Percentiles rank a stretch among this genome's conserved stretches.
Conservation (phyloP, 768 basidiomycete species). For the Fistulinella prunicolor region DNA sequence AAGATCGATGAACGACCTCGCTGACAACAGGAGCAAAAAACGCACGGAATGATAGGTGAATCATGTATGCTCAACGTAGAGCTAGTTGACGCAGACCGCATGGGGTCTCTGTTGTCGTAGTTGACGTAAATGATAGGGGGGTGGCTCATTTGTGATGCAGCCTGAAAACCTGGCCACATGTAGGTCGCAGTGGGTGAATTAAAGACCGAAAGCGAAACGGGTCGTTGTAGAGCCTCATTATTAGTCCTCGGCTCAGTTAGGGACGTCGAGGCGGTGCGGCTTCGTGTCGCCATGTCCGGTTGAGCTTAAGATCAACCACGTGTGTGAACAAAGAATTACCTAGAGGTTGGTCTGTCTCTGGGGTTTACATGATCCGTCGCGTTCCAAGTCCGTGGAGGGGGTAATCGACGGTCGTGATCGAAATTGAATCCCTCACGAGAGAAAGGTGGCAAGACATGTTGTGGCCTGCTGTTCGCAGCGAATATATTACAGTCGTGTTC, state of each 20-base stretch:
- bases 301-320: conserved; percentile 16
- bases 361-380: conserved; percentile 17
- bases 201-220: conserved; percentile 40
- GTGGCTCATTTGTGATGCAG: conserved; percentile 42
- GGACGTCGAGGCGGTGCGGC: conserved; percentile 22
- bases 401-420: conserved; percentile 34
- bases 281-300: conserved; percentile 16
- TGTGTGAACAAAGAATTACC: conserved; percentile 19
- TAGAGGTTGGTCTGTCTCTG: conserved; percentile 24
- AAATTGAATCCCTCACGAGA: conserved; percentile 31
- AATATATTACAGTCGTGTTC: conserved; percentile 19
- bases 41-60: conserved; percentile 31
- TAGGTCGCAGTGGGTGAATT: conserved; percentile 44
- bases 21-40: conserved; percentile 17
- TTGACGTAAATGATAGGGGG: conserved; percentile 41
- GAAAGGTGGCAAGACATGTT: conserved; percentile 34
- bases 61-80: conserved; percentile 28
- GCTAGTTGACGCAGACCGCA: conserved; percentile 32
- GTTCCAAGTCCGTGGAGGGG: conserved; percentile 32
- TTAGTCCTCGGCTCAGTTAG: conserved; percentile 18
- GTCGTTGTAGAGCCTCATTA: conserved; percentile 30
- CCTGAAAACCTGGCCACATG: conserved; percentile 46
- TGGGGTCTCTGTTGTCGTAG: conserved; percentile 30
- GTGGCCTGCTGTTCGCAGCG: conserved; percentile 31
- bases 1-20: conserved; percentile 15